Evolutionary conservation across 2,329 filamentous ascomycete species (phyloP), one percentile per base, ranked within the genome.

Genomic region (Claviceps purpurea): DNA sequence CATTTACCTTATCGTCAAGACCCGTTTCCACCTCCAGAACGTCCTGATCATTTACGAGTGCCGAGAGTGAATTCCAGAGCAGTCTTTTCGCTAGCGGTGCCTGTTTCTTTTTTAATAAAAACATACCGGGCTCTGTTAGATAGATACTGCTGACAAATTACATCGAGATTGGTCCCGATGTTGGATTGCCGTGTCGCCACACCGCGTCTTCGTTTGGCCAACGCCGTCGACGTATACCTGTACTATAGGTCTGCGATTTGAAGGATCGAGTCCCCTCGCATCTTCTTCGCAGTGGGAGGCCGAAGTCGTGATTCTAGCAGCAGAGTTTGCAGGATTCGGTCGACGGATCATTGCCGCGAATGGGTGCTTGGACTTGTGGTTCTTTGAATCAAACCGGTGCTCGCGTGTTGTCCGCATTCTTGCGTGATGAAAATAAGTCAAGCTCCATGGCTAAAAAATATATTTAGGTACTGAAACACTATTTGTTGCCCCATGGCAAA

Each of bases 21-120:
- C 75, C 78, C 75, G 75, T 75, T 50, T 70, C 75, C 66, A 70
- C 69, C 71, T 73, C 81, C 78, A 85, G 77, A 79, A 82, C 78
- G 82, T 84, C 79, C 79, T 88, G 89, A 90, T 82, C 90, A 95
- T 95, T 93, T 70, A 81, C 71, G 71, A 73, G 82, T 93, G 90
- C 87, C 87, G 68, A 95, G 87, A 95, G 67, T 68, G 73, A 86
- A 71, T 64, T 51, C 61, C 67, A 66, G 56, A 72, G 83, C 85
- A 87, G 85, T 85, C 85, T 87, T 87, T 95, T 89, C 90, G 90
- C 90, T 96, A 96, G 87, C 89, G 81, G 87, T 84, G 84, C 87
- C 88, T 89, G 87, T 79, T 66, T 68, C n/a, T 34, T 34, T 26
- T 34, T 3, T 16, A 44, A 72, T 71, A 59, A 60, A 52, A 20